Percentiles rank a stretch among this genome's conserved stretches.
phyloP scores from a whole-genome alignment of 306 rosid species.

The Hylodesmum podocarpum region DNA sequence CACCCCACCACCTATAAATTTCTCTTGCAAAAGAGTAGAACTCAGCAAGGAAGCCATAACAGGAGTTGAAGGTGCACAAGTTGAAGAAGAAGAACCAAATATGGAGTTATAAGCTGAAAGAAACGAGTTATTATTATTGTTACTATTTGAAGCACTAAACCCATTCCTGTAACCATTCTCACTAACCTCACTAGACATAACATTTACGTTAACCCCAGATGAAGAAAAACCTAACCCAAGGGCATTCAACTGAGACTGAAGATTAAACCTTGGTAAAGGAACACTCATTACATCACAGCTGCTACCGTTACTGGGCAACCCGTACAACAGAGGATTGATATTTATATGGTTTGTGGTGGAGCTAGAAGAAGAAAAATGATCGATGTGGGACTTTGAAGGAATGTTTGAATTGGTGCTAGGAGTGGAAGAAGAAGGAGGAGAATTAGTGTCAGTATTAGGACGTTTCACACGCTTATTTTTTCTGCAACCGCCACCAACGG shows the following conservation, averaged over 20 bases:
- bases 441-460: conserved; percentile 33
- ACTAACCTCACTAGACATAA: conserved; percentile 25
- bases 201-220: conserved; percentile 26
- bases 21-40: conserved; percentile 52
- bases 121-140: conserved; percentile 22
- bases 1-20: conserved; percentile 43
- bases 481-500: conserved; percentile 95
- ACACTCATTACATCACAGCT: conserved; percentile 42
- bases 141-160: conserved; percentile 35
- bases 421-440: conserved; percentile 52
- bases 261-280: conserved; percentile 52
- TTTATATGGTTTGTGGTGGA: conserved; percentile 38
- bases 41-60: conserved; percentile 60
- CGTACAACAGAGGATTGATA: conserved; percentile 55
- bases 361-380: conserved; percentile 5
- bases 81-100: conserved; percentile 47
- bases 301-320: conserved; percentile 42
- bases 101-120: conserved; percentile 57
- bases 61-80: conserved; percentile 43
- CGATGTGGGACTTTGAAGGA: conserved; percentile 46
- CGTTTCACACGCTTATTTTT: conserved; percentile 83
- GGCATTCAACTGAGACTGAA: conserved; percentile 41
- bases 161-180: conserved; percentile 54
- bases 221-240: conserved; percentile 77
- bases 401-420: conserved; percentile 40